Base-by-base conservation (phyloP, 2,329 filamentous ascomycete genomes). In the Cercospora zeina region DNA sequence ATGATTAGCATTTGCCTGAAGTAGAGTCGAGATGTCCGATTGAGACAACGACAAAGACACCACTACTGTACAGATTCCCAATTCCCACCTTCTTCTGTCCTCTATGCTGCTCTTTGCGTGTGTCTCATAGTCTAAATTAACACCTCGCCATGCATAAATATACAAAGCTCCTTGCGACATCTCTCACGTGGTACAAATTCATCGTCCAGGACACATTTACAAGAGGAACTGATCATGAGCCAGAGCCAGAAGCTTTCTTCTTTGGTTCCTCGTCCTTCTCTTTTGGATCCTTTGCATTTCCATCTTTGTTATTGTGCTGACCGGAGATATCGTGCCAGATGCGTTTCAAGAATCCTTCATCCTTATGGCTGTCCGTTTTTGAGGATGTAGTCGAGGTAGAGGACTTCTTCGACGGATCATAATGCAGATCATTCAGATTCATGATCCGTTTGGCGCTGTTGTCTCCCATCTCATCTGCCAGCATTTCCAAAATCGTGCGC, bases 401-500 rank as follows among this genome's bases (percentile, higher is more conserved):
- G 96, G 21, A 93, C 93, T 1, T 82, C 81, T 2, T 88, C 84
- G 0, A 91, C 60, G 60, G 10, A 19, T 58, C 53, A 21, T 56
- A 42, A 14, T 73, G 72, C 58, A 68, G 67, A 39, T 72, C 68
- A 21, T 69, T 68, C 58, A 96, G 80, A 72, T 96, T 93, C 92
- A 99, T 97, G 61, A 96, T 86, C 50, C 95, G 85, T 80, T 91
- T 95, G 34, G 95, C 95, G 30, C 86, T 91, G 80, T 93, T 92
- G 77, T 99, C 95, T 39, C 85, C 88, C 87, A 99, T 89, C 80
- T 99, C 95, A 71, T 99, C 93, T 6, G 95, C 95, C 67, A 99
- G 85, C 86, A 97, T 93, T 80, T 99, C 95, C 49, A 96, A 79
- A 62, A 99, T 89, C 0, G 91, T 96, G 58, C 95, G 85, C 80